A percentile compares a stretch with the other conserved stretches of the same genome.
Conservation (phyloP, 129 eudicot species). For the Artemisia annua region DNA sequence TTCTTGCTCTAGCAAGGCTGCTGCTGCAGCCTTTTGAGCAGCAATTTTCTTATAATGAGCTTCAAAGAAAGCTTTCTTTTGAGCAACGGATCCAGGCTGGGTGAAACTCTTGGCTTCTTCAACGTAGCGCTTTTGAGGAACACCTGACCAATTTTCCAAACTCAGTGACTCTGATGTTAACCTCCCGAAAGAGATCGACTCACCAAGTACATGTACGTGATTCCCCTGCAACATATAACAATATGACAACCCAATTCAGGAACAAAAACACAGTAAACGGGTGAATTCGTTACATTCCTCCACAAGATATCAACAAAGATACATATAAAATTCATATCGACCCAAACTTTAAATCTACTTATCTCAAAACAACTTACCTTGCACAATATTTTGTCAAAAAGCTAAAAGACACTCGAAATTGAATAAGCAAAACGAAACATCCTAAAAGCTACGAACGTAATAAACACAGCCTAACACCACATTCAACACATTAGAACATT, state of each 20-base stretch:
- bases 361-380: too few species aligned
- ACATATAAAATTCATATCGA: too few species aligned
- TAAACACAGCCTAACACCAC: too few species aligned
- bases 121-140: conserved; percentile 69
- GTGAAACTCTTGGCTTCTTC: conserved; percentile 90
- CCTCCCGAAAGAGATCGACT: conserved; percentile 86
- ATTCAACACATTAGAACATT: too few species aligned
- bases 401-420: too few species aligned
- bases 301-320: background rate
- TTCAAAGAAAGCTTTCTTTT: conserved; percentile 92
- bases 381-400: too few species aligned
- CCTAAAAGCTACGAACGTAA: too few species aligned
- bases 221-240: conserved; percentile 46
- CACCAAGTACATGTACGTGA: conserved; percentile 58
- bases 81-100: conserved; percentile 85
- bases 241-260: background rate
- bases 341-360: too few species aligned
- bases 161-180: conserved; percentile 67
- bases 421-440: too few species aligned
- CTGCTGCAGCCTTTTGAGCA: conserved; percentile 58
- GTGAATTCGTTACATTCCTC: background rate
- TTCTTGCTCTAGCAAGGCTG: conserved; percentile 70
- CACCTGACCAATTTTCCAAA: conserved; percentile 89
- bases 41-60: conserved; percentile 95
- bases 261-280: too few species aligned